Percentiles rank a stretch among this genome's conserved stretches.
phyloP scores from a whole-genome alignment of 768 basidiomycete genomes.

The Coprinopsis cinerea region DNA sequence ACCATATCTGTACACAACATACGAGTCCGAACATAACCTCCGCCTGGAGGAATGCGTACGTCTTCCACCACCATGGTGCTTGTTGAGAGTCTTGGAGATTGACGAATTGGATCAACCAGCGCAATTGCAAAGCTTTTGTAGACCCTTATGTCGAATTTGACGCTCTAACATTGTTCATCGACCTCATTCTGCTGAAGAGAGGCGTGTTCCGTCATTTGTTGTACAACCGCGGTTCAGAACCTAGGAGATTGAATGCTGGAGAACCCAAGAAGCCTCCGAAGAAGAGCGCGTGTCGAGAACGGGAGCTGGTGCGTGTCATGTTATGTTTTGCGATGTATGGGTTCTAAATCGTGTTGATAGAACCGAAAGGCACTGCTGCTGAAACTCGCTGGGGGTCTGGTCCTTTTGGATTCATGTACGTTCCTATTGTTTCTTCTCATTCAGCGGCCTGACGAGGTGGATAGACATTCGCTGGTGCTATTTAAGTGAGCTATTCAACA shows the following conservation, averaged over 20 bases:
- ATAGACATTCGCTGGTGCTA: slow-evolving; percentile 78
- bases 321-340: not conserved
- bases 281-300: slow-evolving; percentile 1
- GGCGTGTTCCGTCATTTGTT: slow-evolving; percentile 79
- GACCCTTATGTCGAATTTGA: slow-evolving; percentile 90
- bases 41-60: slow-evolving; percentile 81
- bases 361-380: slow-evolving; percentile 55
- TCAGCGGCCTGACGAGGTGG: not conserved
- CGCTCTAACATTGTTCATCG: slow-evolving; percentile 62
- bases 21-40: slow-evolving; percentile 71
- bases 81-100: not conserved
- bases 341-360: slow-evolving; percentile 25
- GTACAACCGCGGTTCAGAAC: slow-evolving; percentile 71
- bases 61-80: slow-evolving; percentile 13
- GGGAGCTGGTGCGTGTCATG: not conserved
- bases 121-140: slow-evolving; percentile 58
- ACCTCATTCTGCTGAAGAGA: slow-evolving; percentile 76
- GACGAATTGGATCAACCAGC: slow-evolving; percentile 29
- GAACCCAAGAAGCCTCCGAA: slow-evolving; percentile 11
- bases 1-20: slow-evolving; percentile 73
- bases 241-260: slow-evolving; percentile 35
- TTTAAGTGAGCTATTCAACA: slow-evolving; percentile 40
- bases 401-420: slow-evolving; percentile 71
- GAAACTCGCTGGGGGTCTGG: slow-evolving; percentile 50
- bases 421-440: slow-evolving; percentile 13